Base-by-base conservation (phyloP, 768 basidiomycete genomes). In the Pisolithus orientalis region DNA sequence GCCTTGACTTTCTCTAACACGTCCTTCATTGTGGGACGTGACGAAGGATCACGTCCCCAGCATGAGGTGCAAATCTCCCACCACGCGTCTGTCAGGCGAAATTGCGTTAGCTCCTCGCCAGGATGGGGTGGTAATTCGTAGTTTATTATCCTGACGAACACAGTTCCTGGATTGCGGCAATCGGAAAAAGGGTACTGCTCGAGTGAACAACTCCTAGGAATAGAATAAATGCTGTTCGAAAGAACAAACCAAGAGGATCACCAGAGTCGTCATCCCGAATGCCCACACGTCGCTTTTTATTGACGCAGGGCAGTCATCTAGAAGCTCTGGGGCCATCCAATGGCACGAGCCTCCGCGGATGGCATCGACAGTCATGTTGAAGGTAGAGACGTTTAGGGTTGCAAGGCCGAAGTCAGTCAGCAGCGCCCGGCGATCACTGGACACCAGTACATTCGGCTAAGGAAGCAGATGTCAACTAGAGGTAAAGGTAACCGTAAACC, bases 1-100 rank as follows among this genome's bases (percentile, higher is more conserved):
- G 9, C 25, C 8, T 24, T 13, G 9, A 44, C 6, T 27, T 28
- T 44, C 17, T 45, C 29, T 28, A 44, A 8, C 6, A 51, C 71
- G 14, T 44, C 43, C 13, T 8, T 14, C 14, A 16, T 27, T 25
- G 21, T 44, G 14, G 25, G 43, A 6, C 43, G 43, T 14, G 25
- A 44, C 14, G 25, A 27, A 14, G 25, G 43, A 6, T 44, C 43
- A 14, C 1, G 5, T 6, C 14, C 14, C 43, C 43, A 28, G 25
- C 43, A 44, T 14, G 43, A 44, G 13, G 6, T 11, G 27, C 43
- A 44, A 14, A 44, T 27, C 6, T 44, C 25, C 43, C 43, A 44
- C 43, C 43, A 44, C 4, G 43, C 43, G 14, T 44, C 43, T 14
- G 43, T 44, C 43, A 44, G 21, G 25, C 25, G 43, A 24, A 8